Conservation (phyloP, 1,284 basidiomycete species). For the Malassezia slooffiae region DNA sequence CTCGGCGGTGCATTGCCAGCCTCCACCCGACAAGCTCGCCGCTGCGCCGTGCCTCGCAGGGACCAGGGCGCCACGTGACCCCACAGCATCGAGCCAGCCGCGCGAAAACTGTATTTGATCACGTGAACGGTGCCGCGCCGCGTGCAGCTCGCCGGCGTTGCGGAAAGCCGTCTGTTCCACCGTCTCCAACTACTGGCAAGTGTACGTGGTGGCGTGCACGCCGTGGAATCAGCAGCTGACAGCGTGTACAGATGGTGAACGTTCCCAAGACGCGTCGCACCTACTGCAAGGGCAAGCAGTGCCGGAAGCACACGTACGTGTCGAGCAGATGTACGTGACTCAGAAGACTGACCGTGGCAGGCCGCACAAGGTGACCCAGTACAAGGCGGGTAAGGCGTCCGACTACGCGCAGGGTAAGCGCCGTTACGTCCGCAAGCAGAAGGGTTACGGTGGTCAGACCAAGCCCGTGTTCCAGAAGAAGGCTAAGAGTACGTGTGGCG, state of each 20-base stretch:
- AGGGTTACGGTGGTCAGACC: conserved; percentile 99
- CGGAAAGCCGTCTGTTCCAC: not conserved
- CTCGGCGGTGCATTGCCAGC: no score
- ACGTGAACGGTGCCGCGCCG: no score
- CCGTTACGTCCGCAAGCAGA: conserved; percentile 94
- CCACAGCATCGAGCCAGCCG: no score
- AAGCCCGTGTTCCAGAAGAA: conserved; percentile 99
- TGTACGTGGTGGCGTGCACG: not conserved
- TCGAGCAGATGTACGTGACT: conserved; percentile 57
- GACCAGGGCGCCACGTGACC: no score
- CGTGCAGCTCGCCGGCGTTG: no score
- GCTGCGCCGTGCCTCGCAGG: no score
- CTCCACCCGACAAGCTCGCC: no score
- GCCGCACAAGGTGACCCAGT: conserved; percentile 48
- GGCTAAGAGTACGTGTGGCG: conserved; percentile 49
- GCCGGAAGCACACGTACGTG: conserved; percentile 93
- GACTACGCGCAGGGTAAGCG: conserved; percentile 86
- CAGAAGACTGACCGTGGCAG: conserved; percentile 12
- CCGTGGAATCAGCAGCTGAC: not conserved
- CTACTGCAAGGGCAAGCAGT: conserved; percentile 97
- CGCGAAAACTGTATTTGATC: no score
- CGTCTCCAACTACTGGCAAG: not conserved
- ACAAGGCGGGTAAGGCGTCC: conserved; percentile 48
- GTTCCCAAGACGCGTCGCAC: conserved; percentile 50
- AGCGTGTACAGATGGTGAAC: conserved; percentile 40